Base-by-base conservation (phyloP, 805 yeast genomes). In the Pichia pseudocactophila region DNA sequence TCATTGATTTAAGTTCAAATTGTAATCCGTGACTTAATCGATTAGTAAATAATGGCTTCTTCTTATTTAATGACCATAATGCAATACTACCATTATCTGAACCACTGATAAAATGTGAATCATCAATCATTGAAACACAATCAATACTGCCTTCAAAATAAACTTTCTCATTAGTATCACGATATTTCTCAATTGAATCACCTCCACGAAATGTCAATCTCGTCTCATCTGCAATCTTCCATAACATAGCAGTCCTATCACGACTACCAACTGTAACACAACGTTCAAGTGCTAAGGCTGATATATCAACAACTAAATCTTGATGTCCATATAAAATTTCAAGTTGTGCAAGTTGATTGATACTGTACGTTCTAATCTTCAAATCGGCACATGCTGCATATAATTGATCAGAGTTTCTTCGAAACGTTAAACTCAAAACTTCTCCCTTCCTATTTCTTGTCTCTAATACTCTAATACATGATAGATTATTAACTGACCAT, bases 141-240 rank as follows among this genome's bases (percentile, higher is more conserved):
- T 90, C 97, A 41, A 90, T 80, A 48, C 92, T 79, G 11, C 97
- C 97, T 60, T 92, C 97, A 34, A 76, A 66, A 50, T 68, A 73
- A 53, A 75, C 71, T 8, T 37, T 28, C 27, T 50, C 49, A n/a
- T 61, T 60, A n/a, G 47, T 52, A 12, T 42, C 16, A 10, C 22
- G 33, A 37, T 44, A 53, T 41, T 48, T 57, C 52, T 65, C 76
- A 37, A 61, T 67, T 2, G 61, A 63, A 55, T 87, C 96, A 45
- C 94, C 95, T 47, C 95, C 96, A 58, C 96, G 75, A 61, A 90
- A 90, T 0, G 96, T 88, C 54, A 92, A 73, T 57, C 97, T 77
- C 1, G 95, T 79, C 64, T 92, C 98, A 55, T 92, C 98, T 20
- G 95, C 78, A 50, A 92, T 87, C 61, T 92, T 92, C 98, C 98